These are phyloP conservation scores for Mikania micrantha DNA, from an alignment of 129 eudicot genomes.

Conservation along the genomic window DNA sequence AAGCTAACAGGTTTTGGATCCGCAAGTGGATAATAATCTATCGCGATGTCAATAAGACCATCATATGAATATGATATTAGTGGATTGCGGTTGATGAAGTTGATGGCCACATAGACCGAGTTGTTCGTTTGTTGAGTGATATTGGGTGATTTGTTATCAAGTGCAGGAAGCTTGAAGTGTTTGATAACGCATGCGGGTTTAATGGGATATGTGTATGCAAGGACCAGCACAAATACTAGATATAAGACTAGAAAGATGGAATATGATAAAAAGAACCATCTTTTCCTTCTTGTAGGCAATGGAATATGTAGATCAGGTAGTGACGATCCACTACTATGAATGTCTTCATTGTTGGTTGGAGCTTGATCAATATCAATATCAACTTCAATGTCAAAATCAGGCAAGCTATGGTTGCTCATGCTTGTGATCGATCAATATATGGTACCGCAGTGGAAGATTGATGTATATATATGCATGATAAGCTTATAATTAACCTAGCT, in stretches of 20 bases:
- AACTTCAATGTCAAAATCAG: not conserved
- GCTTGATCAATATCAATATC: not conserved
- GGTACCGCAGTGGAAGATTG: too few relatives aligned
- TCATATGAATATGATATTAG: conserved; percentile 3
- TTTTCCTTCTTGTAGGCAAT: conserved; percentile 4
- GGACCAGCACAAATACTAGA: not conserved
- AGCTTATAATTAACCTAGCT: too few relatives aligned
- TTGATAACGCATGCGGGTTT: not conserved
- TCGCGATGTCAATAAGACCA: not conserved
- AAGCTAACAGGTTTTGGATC: not conserved
- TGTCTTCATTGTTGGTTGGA: not conserved
- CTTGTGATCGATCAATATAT: not conserved
- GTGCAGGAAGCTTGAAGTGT: not conserved
- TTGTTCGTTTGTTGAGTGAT: not conserved
- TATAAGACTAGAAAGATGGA: not conserved
- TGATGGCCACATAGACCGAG: not conserved
- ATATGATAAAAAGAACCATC: conserved; percentile 2
- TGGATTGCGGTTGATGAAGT: conserved; percentile 6
- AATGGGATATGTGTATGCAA: conserved; percentile 8
- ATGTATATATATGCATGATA: too few relatives aligned
- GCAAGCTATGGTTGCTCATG: not conserved
- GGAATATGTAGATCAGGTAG: not conserved
- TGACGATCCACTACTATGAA: too few relatives aligned
- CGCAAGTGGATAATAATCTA: not conserved
- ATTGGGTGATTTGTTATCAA: not conserved